A percentile compares a stretch with the other conserved stretches of the same genome.
These are phyloP conservation scores for Sclerospora graminicola DNA, from an alignment of 352 stramenopile species.

Conservation along the genomic window DNA sequence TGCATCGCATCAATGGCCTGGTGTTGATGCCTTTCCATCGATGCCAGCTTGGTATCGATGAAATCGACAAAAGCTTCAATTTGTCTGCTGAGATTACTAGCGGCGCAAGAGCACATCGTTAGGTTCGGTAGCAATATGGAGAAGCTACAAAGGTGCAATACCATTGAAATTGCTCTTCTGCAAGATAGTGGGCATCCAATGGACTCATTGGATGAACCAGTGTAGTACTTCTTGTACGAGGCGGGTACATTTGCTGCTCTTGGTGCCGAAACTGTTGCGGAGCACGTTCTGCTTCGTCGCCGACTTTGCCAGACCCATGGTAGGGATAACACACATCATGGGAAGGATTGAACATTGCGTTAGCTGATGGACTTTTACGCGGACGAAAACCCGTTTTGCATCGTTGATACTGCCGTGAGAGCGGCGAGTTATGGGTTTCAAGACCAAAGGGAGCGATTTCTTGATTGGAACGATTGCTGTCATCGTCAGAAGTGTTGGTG, in stretches of 20 bases:
- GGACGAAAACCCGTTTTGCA: conserved; percentile 9
- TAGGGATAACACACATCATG: conserved; percentile 8
- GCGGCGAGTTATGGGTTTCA: not conserved
- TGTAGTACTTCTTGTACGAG: conserved; percentile 2
- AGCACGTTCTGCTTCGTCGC: not conserved
- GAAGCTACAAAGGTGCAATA: conserved; percentile 2
- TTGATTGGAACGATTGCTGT: conserved; percentile 9
- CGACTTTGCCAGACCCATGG: conserved; percentile 18
- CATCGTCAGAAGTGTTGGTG: conserved; percentile 6
- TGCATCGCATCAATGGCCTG: conserved; percentile 39
- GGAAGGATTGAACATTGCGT: conserved; percentile 1
- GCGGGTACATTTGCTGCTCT: conserved; percentile 11
- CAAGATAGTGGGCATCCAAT: conserved; percentile 13
- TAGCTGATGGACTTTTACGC: conserved; percentile 9
- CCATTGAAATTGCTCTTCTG: conserved; percentile 27
- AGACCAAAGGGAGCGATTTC: not conserved
- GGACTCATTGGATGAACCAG: conserved; percentile 11
- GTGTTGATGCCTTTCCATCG: conserved; percentile 33
- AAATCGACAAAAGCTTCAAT: conserved; percentile 41
- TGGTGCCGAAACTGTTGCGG: conserved; percentile 8
- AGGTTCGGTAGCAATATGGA: not conserved
- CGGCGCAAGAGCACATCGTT: conserved; percentile 3
- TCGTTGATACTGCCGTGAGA: conserved; percentile 7
- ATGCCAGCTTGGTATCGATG: conserved; percentile 33
- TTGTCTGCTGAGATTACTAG: conserved; percentile 38